Evolutionary conservation across 2,329 filamentous ascomycete species (phyloP).

Genomic region (Botrytis fragariae): DNA sequence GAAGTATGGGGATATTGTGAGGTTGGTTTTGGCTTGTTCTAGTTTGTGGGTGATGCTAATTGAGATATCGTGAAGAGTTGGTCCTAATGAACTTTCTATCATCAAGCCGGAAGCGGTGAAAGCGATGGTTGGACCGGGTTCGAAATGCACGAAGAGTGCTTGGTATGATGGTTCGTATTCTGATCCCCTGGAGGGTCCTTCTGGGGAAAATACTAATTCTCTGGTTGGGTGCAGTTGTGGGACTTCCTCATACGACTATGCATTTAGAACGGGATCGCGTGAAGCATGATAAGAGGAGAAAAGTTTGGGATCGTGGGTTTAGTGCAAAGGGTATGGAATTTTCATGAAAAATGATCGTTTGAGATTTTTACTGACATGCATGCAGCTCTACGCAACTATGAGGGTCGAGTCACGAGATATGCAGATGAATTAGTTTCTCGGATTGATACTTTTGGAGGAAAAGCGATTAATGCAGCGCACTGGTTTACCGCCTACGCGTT

Average conservation of each 20-base stretch:
- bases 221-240: background rate
- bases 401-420: slow-evolving; percentile 26
- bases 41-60: background rate
- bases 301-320: slow-evolving; percentile 28
- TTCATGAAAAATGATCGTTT: background rate
- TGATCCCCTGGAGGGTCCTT: too few species aligned
- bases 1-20: slow-evolving; percentile 32
- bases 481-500: slow-evolving; percentile 34
- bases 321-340: slow-evolving; percentile 27
- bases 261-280: slow-evolving; percentile 26
- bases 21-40: slow-evolving; percentile 1
- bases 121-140: slow-evolving; percentile 24
- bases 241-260: slow-evolving; percentile 20
- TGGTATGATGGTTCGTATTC: slow-evolving; percentile 29
- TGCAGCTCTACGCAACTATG: slow-evolving; percentile 31
- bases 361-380: background rate
- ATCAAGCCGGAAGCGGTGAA: slow-evolving; percentile 27
- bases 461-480: slow-evolving; percentile 26
- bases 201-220: background rate
- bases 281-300: slow-evolving; percentile 30
- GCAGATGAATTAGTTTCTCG: slow-evolving; percentile 26
- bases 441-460: slow-evolving; percentile 23
- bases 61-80: slow-evolving; percentile 8
- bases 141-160: slow-evolving; percentile 27
- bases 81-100: slow-evolving; percentile 28